Base-by-base conservation (phyloP, 805 yeast species). In the Ogataea dorogensis region DNA sequence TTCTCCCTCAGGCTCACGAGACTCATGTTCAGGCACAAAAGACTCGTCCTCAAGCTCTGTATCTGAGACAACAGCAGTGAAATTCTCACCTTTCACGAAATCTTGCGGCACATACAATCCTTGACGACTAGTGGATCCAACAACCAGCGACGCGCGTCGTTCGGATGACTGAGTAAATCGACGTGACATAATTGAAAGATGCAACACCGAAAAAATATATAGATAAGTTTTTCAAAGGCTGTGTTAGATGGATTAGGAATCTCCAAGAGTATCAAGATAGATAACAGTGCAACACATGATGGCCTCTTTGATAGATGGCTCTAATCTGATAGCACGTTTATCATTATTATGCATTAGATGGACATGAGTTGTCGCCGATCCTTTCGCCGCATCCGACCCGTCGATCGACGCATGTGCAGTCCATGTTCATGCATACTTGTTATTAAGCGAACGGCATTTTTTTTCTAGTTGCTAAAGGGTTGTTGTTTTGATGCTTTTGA, bases 41-140 rank as follows among this genome's bases (percentile, higher is more conserved):
- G 38, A 24, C 25, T 32, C 33, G 12, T 32, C 38, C 14, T 36
- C 24, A 15, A 30, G 25, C 9, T 35, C 41, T 14, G 24, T 16
- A 18, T 21, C 24, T 19, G 28, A 20, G 13, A 30, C 28, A 6
- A 36, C 35, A 7, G 34, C 27, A 10, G 40, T 36, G 17, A 30
- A 36, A 16, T 20, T 28, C 15, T 36, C 40, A 9, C 38, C 45
- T 17, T 36, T 44, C 17, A 59, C 53, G 49, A 75, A 75, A 53
- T 75, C 80, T 21, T 64, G 62, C 0, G 79, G 79, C n/a, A 71
- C 53, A 38, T 59, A 75, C 3, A 75, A 56, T 0, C 79, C 78
- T 3, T 72, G 69, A 43, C 77, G 65, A 4, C 79, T 77, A 4
- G 67, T 54, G 1, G 77, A 71, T 2, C 78, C 79, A 33, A 62